Conservation (phyloP, 2,329 filamentous ascomycete species). For the Arthrobotrys sinensis region DNA sequence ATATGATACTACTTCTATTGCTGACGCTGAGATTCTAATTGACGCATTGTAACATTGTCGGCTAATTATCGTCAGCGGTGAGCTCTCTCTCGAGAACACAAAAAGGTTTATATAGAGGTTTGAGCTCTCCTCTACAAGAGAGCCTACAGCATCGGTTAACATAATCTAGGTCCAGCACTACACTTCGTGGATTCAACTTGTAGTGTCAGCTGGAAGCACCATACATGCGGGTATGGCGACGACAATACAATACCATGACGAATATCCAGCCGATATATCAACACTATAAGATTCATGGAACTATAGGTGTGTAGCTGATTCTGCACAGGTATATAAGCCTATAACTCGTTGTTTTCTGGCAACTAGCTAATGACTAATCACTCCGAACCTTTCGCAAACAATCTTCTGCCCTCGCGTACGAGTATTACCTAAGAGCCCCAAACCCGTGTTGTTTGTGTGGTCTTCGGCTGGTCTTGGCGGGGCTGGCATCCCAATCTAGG, state of each 20-base stretch:
- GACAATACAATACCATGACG: no score
- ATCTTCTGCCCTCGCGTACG: background rate
- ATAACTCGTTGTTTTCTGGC: no score
- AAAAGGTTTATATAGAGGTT: background rate
- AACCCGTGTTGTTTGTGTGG: background rate
- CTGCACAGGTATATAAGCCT: no score
- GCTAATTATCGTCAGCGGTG: background rate
- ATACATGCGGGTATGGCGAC: no score
- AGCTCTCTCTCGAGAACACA: background rate
- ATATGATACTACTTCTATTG: background rate
- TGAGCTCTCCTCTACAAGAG: no score
- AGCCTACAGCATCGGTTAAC: no score
- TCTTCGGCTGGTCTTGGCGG: slow-evolving; percentile 1
- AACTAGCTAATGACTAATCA: no score
- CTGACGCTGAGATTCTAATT: background rate
- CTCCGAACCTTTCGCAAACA: background rate
- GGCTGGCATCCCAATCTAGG: slow-evolving; percentile 10
- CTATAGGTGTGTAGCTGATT: no score
- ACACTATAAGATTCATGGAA: no score
- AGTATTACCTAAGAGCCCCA: background rate
- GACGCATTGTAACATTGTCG: background rate
- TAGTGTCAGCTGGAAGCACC: no score
- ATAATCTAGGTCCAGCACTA: background rate
- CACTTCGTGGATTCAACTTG: no score
- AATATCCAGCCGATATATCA: no score